Base-by-base conservation (phyloP, 2,329 filamentous ascomycete genomes). In the Hirsutella minnesotensis region DNA sequence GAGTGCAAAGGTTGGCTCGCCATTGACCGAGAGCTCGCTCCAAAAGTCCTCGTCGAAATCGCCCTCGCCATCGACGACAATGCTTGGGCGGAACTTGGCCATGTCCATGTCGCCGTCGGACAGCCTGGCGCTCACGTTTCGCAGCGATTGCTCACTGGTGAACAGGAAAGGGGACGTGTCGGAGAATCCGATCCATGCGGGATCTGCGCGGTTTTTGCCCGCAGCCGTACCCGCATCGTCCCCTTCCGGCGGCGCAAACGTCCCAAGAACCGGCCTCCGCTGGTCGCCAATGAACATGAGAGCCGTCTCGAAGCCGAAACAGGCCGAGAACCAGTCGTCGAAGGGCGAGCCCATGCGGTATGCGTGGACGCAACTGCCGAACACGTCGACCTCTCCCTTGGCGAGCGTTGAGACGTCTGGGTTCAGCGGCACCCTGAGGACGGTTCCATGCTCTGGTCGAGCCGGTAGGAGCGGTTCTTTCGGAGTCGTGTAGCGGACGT, bases 121-220 rank as follows among this genome's bases (percentile, higher is more conserved):
- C 5, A 86, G 60, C 4, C 79, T 70, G 5, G 57, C 56, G 29
- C 74, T 77, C 38, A 94, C 74, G 51, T 85, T 71, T 18, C 69
- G 62, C n/a, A 89, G 70, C 1, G 84, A 92, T 2, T 77, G 72
- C 46, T 79, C 70, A 1, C 80, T 85, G 5, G 81, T 72, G 20
- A 95, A 61, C 13, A 95, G 72, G 57, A 83, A 84, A 1, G 86
- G 82, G 1, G 85, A 84, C 48, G 76, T 75, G 60, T 92, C 86
- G 33, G 79, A 75, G 61, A 90, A 92, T 2, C 75, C 77, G 36
- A 90, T 70, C 54, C 67, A 73, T 30, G 69, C 65, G 12, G 66
- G 56, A 12, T 69, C 60, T n/a, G n/a, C n/a, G n/a, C n/a, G n/a
- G n/a, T n/a, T n/a, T n/a, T n/a, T n/a, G n/a, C n/a, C n/a, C n/a